phyloP scores from a whole-genome alignment of 768 basidiomycete species.

The Tricholoma bakamatsutake region DNA sequence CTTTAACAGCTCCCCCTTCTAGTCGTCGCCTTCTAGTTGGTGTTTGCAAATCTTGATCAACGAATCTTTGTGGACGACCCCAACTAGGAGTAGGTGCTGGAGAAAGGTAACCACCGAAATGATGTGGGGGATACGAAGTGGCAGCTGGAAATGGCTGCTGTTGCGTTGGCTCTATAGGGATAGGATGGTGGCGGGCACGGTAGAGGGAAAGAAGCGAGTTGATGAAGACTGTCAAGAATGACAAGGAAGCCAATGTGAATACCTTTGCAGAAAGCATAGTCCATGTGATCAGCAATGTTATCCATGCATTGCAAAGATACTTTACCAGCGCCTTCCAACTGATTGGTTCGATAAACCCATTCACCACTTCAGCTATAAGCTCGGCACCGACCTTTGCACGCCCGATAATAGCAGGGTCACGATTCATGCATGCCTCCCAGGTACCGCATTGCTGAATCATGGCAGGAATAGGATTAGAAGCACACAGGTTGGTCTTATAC shows the following conservation, averaged over 20 bases:
- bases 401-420: constrained; percentile 85
- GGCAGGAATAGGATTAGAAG: constrained; percentile 69
- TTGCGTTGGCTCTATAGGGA: constrained; percentile 25
- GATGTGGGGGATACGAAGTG: constrained; percentile 39
- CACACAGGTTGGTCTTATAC: constrained; percentile 82
- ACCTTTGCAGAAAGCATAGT: constrained; percentile 33
- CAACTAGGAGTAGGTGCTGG: constrained; percentile 44
- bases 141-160: constrained; percentile 30
- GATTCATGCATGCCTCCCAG: constrained; percentile 95
- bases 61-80: constrained; percentile 33
- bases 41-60: constrained; percentile 38
- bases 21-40: constrained; percentile 49
- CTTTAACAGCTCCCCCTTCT: constrained; percentile 52
- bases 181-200: constrained; percentile 57
- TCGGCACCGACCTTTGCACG: constrained; percentile 90
- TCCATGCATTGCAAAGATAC: constrained; percentile 20
- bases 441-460: constrained; percentile 81
- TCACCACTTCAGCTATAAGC: constrained; percentile 92
- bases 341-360: constrained; percentile 95
- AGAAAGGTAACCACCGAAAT: constrained; percentile 42
- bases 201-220: constrained; percentile 77
- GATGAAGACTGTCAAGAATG: constrained; percentile 75
- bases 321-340: constrained; percentile 92
- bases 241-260: constrained; percentile 70
- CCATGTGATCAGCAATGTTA: constrained; percentile 9